Evolutionary conservation across 2,329 filamentous ascomycete species (phyloP), one percentile per base, ranked within the genome.

Genomic region (Penicillium oxalicum): DNA sequence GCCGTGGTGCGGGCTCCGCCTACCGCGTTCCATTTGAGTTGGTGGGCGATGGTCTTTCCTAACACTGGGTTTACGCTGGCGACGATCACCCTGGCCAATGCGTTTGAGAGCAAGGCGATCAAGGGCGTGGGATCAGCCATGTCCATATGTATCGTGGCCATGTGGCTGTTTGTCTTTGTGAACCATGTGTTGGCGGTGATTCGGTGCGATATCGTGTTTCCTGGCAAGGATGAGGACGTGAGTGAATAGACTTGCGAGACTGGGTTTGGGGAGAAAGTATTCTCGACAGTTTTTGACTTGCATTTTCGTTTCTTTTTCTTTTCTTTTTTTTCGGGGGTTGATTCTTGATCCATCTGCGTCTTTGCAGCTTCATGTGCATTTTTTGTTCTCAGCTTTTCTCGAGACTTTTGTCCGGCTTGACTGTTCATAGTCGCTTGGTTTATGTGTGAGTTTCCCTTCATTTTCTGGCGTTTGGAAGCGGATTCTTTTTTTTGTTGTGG

Each of bases 41-140:
- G 81, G 81, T 83, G 79, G 75, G 79, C 80, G 5, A 82, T 83
- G 63, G 77, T 86, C 32, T 86, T 85, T 58, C 82, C 82, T 5
- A 84, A 85, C 50, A 80, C 78, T 1, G 82, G 82, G 0, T 77
- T 85, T 44, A 80, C 78, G 1, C 70, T 85, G 35, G 77, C 80
- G 0, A 77, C 76, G 4, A 80, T 85, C 36, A 71, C 78, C 11
- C 68, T 83, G 40, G 82, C 77, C 2, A 72, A 72, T n/a, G 73
- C 67, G 0, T 67, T 83, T 9, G 64, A 72, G 0, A 84, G 78
- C 56, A 52, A 70, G 0, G 77, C 71, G 0, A 67, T 84, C n/a
- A 60, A 75, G 59, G 77, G 76, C 44, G 68, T 83, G 24, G 74
- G 75, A 2, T 77, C 75, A 12, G 79, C 74, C 13, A 73, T 84